Conservation (phyloP, 192 early-diverging fungal species). For the Entomortierella chlamydospora region DNA sequence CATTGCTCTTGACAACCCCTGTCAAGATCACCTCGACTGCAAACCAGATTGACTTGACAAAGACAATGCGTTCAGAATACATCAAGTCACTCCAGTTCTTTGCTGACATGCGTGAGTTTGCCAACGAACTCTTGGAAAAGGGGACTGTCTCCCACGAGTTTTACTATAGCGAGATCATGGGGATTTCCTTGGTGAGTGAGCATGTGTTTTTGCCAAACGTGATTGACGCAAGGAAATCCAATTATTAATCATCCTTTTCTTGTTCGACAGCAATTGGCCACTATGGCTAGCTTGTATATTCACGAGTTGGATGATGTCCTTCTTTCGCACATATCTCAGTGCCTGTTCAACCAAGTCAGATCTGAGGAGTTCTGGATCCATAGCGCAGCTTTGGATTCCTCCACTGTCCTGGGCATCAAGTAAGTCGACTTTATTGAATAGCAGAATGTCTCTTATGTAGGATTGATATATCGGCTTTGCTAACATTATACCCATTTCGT, state of each 20-base stretch:
- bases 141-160: slow-evolving; percentile 56
- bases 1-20: slow-evolving; percentile 28
- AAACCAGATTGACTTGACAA: slow-evolving; percentile 41
- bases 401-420: slow-evolving; percentile 43
- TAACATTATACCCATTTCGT: neutral
- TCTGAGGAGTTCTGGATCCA: slow-evolving; percentile 55
- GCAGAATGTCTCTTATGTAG: neutral
- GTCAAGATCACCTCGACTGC: slow-evolving; percentile 1
- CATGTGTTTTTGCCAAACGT: too few species aligned
- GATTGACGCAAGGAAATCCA: neutral
- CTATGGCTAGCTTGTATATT: slow-evolving; percentile 59
- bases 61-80: slow-evolving; percentile 60
- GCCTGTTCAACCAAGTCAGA: slow-evolving; percentile 54
- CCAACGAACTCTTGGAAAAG: slow-evolving; percentile 54
- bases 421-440: slow-evolving; percentile 30
- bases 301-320: slow-evolving; percentile 64
- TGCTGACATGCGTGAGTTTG: slow-evolving; percentile 61
- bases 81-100: slow-evolving; percentile 66
- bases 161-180: slow-evolving; percentile 69
- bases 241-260: slow-evolving; percentile 26
- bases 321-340: slow-evolving; percentile 57
- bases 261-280: slow-evolving; percentile 57
- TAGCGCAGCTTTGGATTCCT: slow-evolving; percentile 31
- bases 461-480: too few species aligned
- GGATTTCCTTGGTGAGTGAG: slow-evolving; percentile 60